Percentiles rank a stretch among this genome's conserved stretches.
Conservation (phyloP, 176 grass and related monocot genomes). For the Guadua angustifolia region DNA sequence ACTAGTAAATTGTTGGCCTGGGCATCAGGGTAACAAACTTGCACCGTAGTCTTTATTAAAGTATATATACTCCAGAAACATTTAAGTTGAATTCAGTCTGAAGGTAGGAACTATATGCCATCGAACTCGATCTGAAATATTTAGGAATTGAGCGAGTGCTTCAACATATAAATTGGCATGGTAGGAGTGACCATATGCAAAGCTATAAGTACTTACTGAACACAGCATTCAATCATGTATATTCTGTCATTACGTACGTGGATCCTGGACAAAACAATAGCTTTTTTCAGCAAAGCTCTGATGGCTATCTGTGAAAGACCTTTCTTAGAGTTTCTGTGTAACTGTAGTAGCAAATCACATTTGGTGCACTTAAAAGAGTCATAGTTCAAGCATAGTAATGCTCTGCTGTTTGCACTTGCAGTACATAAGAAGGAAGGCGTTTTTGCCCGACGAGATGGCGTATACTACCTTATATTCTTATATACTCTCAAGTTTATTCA, state of each 20-base stretch:
- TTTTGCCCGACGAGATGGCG: too few relatives aligned
- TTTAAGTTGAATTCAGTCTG: slow-evolving; percentile 17
- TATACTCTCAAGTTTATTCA: too few relatives aligned
- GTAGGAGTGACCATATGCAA: not conserved
- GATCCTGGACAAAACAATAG: too few relatives aligned
- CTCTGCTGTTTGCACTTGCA: too few relatives aligned
- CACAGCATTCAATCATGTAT: not conserved
- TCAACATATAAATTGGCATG: not conserved
- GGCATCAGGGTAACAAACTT: slow-evolving; percentile 26
- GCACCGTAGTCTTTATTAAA: not conserved
- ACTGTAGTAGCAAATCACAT: too few relatives aligned
- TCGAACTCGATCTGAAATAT: not conserved
- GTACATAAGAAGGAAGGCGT: too few relatives aligned
- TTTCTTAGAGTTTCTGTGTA: too few relatives aligned
- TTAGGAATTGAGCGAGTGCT: not conserved
- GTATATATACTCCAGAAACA: not conserved
- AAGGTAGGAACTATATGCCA: slow-evolving; percentile 3
- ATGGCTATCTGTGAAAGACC: too few relatives aligned
- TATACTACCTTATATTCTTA: too few relatives aligned
- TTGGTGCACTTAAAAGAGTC: too few relatives aligned
- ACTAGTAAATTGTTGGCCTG: not conserved
- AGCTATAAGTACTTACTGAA: not conserved
- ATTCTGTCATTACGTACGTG: not conserved
- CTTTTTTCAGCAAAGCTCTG: too few relatives aligned
- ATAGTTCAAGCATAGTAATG: too few relatives aligned